Evolutionary conservation across 1,139 yeast genomes (phyloP), one percentile per base, ranked within the genome.

Genomic region (Suhomyces taliae): DNA sequence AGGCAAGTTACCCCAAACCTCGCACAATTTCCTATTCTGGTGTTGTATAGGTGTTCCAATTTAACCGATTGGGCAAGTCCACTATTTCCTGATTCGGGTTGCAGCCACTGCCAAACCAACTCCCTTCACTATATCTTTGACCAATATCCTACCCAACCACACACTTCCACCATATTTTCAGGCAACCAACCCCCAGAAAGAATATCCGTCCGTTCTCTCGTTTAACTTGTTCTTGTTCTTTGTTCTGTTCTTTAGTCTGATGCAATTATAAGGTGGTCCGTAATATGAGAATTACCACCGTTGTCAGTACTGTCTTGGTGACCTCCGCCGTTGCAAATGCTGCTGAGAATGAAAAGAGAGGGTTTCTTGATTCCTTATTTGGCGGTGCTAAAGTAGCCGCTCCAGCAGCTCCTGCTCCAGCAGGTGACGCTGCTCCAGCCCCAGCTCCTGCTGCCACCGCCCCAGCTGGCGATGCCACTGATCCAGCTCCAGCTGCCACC

Each of bases 301-400:
- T 60, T 46, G 53, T 60, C 51, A 54, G 52, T 49, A 53, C 61
- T 37, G 58, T 57, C 39, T 54, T 58, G 50, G 53, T 58, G 47
- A 52, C 57, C 19, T 51, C 60, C 35, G 61, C 59, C 44, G 54
- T 56, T 37, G 62, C 56, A 32, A 43, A 48, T 38, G 62, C 61
- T 31, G 49, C 47, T 34, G 49, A 47, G 36, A 37, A 49, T 37
- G 55, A 54, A 38, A 50, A 55, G 57, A 44, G 60, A 44, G 53
- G 57, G 7, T 50, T 59, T 47, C 54, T 64, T 14, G 56, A 53
- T 37, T 49, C 49, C 26, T 52, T 56, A 37, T 46, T 58, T 36
- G 52, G 52, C 27, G 35, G 45, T 11, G 15, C 48, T 27, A 32
- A 40, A 12, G 43, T 40, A 31, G 34, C 43, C 15, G 39, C 51